Evolutionary conservation across 495 filamentous ascomycete species (phyloP), one percentile per base, ranked within the genome.

Genomic region (Xylaria castorea): DNA sequence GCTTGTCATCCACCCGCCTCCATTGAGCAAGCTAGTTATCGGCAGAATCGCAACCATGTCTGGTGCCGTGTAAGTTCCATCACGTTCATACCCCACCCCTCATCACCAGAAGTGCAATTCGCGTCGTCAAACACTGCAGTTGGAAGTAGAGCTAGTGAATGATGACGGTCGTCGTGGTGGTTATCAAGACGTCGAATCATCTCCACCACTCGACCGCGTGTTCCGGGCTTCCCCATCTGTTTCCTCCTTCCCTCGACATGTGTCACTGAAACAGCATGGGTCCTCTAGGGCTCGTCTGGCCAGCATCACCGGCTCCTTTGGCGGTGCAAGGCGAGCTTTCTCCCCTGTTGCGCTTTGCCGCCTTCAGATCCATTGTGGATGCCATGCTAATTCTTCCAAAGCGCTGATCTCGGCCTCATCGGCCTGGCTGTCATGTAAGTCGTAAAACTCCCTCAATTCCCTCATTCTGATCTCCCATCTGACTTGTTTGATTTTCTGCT

Each of bases 391-490:
- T 81, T 69, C 77, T 80, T 80, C 72, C 77, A 75, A 85, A 89
- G 87, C 81, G 89, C 87, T 87, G 92, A 99, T 91, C 94, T 99
- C 87, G 96, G 96, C 89, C 94, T 99, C 81, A 98, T 99, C 85
- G 96, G 96, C 92, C 89, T 99, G 88, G 96, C 97, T 85, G 95
- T 99, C 80, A 98, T 99, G 96, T 89, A 86, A 81, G 86, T 84
- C 77, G 34, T 18, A 30, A 44, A 5, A 1, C 25, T 25, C 34
- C 48, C 46, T 22, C 22, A 9, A 40, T 44, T 16, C 40, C 30
- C 34, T 64, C 69, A 64, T 25, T 58, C n/a, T 73, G 62, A 6
- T 16, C 20, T 20, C 18, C 62, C 16, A 12, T 60, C 70, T 58
- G n/a, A 66, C 51, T 46, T 36, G 3, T 20, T n/a, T 34, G n/a